A percentile compares a stretch with the other conserved stretches of the same genome.
phyloP scores from a whole-genome alignment of 2,329 filamentous ascomycete species.

The Exophiala alcalophila region DNA sequence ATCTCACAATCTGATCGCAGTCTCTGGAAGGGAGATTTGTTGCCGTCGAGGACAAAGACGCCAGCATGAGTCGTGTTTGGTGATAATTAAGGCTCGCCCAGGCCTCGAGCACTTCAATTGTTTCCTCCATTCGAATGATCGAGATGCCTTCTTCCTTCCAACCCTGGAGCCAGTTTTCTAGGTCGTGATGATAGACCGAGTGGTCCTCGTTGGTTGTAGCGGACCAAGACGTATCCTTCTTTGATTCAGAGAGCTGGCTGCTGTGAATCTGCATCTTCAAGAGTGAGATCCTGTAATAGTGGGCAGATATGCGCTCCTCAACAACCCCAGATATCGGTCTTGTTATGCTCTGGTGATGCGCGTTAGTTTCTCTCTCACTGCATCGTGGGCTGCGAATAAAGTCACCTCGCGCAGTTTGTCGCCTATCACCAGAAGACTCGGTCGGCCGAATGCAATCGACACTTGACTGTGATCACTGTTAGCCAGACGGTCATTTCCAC shows the following conservation, averaged over 20 bases:
- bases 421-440: neutral
- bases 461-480: neutral
- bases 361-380: neutral
- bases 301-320: neutral
- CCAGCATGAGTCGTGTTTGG: neutral
- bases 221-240: neutral
- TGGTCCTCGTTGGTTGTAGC: neutral
- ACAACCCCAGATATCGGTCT: neutral
- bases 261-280: neutral
- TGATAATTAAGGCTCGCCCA: neutral
- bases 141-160: neutral
- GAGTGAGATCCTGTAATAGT: neutral
- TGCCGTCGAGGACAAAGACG: neutral
- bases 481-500: neutral
- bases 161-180: neutral
- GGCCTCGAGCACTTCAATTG: neutral
- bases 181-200: neutral
- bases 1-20: neutral
- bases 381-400: neutral
- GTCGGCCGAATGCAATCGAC: neutral
- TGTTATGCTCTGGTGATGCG: neutral
- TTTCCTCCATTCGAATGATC: neutral
- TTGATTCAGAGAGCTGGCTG: neutral
- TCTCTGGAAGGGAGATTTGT: neutral
- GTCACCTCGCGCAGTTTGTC: neutral